Evolutionary conservation across 176 grass and related monocot genomes (phyloP).

Genomic region (Alopecurus myosuroides): DNA sequence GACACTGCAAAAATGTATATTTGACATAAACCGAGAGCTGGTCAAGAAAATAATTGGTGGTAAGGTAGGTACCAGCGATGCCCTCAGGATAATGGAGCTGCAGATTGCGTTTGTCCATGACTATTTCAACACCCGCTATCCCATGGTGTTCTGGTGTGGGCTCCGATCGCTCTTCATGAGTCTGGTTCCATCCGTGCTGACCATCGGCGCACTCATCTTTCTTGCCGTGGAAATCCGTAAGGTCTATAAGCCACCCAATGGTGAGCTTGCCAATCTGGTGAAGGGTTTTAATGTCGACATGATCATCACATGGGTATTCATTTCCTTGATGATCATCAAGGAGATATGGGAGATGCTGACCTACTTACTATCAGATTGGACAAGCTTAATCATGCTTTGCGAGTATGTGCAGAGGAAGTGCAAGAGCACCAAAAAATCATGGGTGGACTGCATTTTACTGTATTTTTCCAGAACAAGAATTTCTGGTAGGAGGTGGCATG

Average conservation of each 20-base stretch:
- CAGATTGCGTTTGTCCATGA: neutral
- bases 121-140: neutral
- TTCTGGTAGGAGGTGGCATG: neutral
- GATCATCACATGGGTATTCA: conserved; percentile 8
- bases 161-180: neutral
- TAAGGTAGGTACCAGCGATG: neutral
- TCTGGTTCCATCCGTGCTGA: neutral
- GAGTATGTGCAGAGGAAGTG: neutral
- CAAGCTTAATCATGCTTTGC: neutral
- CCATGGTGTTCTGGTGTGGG: neutral
- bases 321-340: neutral
- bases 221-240: neutral
- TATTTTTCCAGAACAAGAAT: neutral
- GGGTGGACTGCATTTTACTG: neutral
- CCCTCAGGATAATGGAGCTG: neutral
- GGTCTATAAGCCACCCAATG: neutral
- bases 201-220: neutral
- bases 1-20: neutral
- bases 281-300: neutral
- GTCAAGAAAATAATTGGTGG: neutral
- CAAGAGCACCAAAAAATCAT: neutral
- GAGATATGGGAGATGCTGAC: conserved; percentile 11
- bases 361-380: conserved; percentile 3
- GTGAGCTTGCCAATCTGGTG: neutral
- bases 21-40: neutral